A percentile compares a stretch with the other conserved stretches of the same genome.
phyloP scores from a whole-genome alignment of 495 filamentous ascomycete genomes.

The Bombardia bombarda region DNA sequence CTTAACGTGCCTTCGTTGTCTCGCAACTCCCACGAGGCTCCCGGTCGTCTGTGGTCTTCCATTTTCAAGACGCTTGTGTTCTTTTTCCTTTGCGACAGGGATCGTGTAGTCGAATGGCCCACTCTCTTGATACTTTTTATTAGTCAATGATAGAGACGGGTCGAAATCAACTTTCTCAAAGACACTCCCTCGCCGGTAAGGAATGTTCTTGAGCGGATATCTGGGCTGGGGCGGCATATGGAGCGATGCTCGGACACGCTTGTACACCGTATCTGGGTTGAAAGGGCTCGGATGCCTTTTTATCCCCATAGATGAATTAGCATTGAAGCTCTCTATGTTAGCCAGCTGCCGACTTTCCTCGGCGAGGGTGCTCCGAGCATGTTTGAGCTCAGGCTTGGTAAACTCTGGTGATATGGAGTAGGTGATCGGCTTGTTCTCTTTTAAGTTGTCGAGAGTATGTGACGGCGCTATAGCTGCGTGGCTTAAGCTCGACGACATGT shows the following conservation, averaged over 20 bases:
- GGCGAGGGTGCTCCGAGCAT: slow-evolving; percentile 36
- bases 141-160: slow-evolving; percentile 34
- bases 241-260: slow-evolving; percentile 36
- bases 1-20: slow-evolving; percentile 27
- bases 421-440: slow-evolving; percentile 1
- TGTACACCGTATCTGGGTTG: slow-evolving; percentile 44
- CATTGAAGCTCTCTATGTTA: slow-evolving; percentile 21
- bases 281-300: slow-evolving; percentile 42
- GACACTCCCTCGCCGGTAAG: slow-evolving; percentile 24
- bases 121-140: slow-evolving; percentile 43
- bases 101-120: slow-evolving; percentile 39
- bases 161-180: slow-evolving; percentile 46
- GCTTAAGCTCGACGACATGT: slow-evolving; percentile 6
- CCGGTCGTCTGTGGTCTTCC: slow-evolving; percentile 30
- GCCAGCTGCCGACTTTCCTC: slow-evolving; percentile 21
- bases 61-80: slow-evolving; percentile 6
- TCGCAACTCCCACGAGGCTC: slow-evolving; percentile 29
- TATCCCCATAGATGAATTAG: slow-evolving; percentile 19
- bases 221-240: slow-evolving; percentile 13
- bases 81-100: slow-evolving; percentile 13
- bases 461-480: slow-evolving; percentile 4
- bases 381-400: slow-evolving; percentile 40
- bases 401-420: slow-evolving; percentile 25
- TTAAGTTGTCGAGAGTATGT: neutral
- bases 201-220: neutral